Conservation (phyloP, 2,329 filamentous ascomycete species). For the Neofusicoccum sp. region DNA sequence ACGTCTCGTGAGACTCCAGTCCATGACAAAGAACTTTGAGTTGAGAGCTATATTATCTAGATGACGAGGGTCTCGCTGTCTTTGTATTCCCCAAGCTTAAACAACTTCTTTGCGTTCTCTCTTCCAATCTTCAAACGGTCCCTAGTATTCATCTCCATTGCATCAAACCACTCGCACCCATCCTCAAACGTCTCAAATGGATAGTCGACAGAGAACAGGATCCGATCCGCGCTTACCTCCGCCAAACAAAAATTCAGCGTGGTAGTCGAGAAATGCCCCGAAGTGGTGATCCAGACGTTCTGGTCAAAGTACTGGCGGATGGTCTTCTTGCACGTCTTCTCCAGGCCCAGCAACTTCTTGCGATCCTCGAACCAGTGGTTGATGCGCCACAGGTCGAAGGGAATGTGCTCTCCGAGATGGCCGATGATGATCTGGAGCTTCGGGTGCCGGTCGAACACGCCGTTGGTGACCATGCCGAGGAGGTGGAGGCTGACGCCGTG, state of each 20-base stretch:
- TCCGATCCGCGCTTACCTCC: conserved; percentile 43
- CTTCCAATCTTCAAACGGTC: conserved; percentile 45
- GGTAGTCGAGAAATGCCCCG: conserved; percentile 45
- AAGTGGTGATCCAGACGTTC: conserved; percentile 48
- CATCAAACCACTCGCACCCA: conserved; percentile 34
- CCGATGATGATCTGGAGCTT: conserved; percentile 47
- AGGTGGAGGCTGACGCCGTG: conserved; percentile 50
- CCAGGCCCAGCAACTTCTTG: conserved; percentile 37
- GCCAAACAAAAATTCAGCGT: conserved; percentile 47
- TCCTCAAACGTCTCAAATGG: conserved; percentile 31
- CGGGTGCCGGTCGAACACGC: conserved; percentile 48
- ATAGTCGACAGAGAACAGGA: conserved; percentile 46
- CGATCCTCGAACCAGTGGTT: conserved; percentile 50
- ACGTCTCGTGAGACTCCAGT: too few species aligned
- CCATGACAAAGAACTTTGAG: too few species aligned
- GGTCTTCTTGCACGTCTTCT: conserved; percentile 35
- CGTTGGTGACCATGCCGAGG: conserved; percentile 49
- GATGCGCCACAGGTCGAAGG: conserved; percentile 46
- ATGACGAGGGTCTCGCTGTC: conserved; percentile 26
- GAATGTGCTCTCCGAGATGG: conserved; percentile 48
- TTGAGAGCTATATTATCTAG: not conserved
- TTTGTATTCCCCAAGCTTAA: conserved; percentile 33
- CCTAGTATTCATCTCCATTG: not conserved
- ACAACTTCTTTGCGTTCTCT: conserved; percentile 51
- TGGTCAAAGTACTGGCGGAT: conserved; percentile 43